Percentiles rank a stretch among this genome's conserved stretches.
Evolutionary conservation across 495 filamentous ascomycete species (phyloP).

Genomic region (Glonium stellatum): DNA sequence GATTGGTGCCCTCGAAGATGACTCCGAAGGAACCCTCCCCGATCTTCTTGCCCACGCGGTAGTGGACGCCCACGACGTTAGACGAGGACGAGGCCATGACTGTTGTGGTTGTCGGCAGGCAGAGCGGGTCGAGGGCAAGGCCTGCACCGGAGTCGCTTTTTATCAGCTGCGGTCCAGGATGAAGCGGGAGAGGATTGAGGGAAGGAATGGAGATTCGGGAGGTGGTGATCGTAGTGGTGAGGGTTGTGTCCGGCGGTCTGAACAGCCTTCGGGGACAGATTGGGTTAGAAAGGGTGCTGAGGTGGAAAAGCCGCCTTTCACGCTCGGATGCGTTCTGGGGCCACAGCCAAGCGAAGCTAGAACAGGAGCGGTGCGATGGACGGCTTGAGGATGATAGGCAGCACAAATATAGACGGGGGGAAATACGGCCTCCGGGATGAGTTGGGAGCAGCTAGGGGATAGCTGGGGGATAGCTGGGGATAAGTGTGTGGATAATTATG

Average conservation of each 20-base stretch:
- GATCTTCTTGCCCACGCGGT: slow-evolving; percentile 98
- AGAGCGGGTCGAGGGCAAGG: not conserved
- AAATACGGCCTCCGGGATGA: not conserved
- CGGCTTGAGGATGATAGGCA: not conserved
- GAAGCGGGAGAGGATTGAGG: not conserved
- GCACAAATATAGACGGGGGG: not conserved
- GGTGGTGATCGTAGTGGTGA: not conserved
- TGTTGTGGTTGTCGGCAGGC: slow-evolving; percentile 6
- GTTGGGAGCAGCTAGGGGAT: no score
- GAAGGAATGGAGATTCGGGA: not conserved
- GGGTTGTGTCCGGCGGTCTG: not conserved
- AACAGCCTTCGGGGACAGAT: not conserved
- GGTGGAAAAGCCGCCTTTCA: not conserved
- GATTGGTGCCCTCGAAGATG: slow-evolving; percentile 97
- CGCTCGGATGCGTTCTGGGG: no score
- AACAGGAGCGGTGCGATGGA: not conserved
- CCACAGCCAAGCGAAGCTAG: not conserved
- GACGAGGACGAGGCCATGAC: slow-evolving; percentile 88
- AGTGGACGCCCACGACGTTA: slow-evolving; percentile 98
- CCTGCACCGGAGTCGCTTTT: not conserved
- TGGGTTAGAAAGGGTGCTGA: slow-evolving; percentile 1
- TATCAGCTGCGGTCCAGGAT: not conserved
- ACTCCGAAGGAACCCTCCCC: slow-evolving; percentile 98
- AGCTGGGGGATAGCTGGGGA: not conserved
- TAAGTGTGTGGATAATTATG: not conserved